Evolutionary conservation across 768 basidiomycete genomes (phyloP), one percentile per base, ranked within the genome.

Genomic region (Xerocomus potaroensis): DNA sequence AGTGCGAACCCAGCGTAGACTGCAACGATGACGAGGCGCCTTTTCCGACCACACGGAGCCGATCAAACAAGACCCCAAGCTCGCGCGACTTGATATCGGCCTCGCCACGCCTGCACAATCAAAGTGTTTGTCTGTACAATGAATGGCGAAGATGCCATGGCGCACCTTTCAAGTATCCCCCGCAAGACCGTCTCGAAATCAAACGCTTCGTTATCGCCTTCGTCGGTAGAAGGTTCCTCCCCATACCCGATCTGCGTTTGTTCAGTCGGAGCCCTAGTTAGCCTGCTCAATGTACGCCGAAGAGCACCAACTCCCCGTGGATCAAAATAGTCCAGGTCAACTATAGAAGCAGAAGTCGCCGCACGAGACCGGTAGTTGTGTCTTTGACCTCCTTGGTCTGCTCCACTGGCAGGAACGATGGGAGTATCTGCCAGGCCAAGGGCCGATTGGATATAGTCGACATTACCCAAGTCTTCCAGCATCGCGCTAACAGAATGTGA

Each of bases 11-110:
- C 4, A 92, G 60, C 0, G 83, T 87, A 1, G 72, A 56, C 50
- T 81, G 79, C 42, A 73, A 74, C 8, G 73, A 75, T 0, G 78
- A 78, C 0, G 77, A 65, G 1, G 79, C 66, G 5, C 83, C 83
- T 7, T 80, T 55, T 3, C 83, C 85, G 19, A 77, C 70, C 7
- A 87, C 85, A 0, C 68, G 69, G 15, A 87, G 72, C 27, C 79
- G 65, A 43, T 77, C 60, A 49, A 87, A 86, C 34, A 72, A 51
- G 10, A 87, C 81, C 0, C 84, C 84, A 4, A 86, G 74, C 41
- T 78, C 70, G 19, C 83, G 73, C 1, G 64, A 47, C 51, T 72
- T 72, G 50, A 81, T 75, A n/a, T 73, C 71, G 0, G 72, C 69
- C 50, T 77, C 71, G 7, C 71, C 71, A 19, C 63, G 69, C 50